Base-by-base conservation (phyloP, 2,329 filamentous ascomycete genomes). In the Diplodia sapinea region DNA sequence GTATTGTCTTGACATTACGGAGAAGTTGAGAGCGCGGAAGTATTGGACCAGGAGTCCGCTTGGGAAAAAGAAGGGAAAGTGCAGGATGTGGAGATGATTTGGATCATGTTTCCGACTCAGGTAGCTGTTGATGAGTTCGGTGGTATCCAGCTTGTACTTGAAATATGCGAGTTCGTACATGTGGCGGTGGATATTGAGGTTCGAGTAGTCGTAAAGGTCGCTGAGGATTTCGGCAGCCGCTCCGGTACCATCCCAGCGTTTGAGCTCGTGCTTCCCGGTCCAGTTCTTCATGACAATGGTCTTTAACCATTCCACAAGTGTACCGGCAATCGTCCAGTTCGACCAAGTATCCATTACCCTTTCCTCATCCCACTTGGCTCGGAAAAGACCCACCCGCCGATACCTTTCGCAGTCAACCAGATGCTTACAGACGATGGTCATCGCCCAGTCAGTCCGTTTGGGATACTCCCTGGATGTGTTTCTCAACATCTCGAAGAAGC, bases 11-110 rank as follows among this genome's bases (percentile, higher is more conserved):
- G 89, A 92, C 94, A 98, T 98, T 17, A 86, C 86, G 0, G 91
- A 88, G 73, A 95, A 93, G 75, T 97, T 97, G 74, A 97, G 89
- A 4, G 92, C 88, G 20, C 94, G 89, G 76, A 98, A 97, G 76
- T 93, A 96, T 0, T 88, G 88, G 2, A 96, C 89, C 2, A 96
- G 81, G 1, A 88, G 87, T 0, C 89, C 84, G 0, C 89, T 85
- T 23, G 86, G 88, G 73, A 97, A 97, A 0, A 98, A 83, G 74
- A 91, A 96, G 0, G 92, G 88, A 70, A 91, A 92, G 68, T 93
- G 89, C 3, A 98, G 81, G 0, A 98, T 81, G 77, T 97, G 93
- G 26, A 89, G 81, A 33, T 82, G 87, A 71, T 88, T 88, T 68
- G 84, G 87, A 38, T 87, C 89, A 0, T 81, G 69, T 87, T 89